These are phyloP conservation scores for Cucurbita pepo DNA, from an alignment of 306 rosid species.

Conservation along the genomic window DNA sequence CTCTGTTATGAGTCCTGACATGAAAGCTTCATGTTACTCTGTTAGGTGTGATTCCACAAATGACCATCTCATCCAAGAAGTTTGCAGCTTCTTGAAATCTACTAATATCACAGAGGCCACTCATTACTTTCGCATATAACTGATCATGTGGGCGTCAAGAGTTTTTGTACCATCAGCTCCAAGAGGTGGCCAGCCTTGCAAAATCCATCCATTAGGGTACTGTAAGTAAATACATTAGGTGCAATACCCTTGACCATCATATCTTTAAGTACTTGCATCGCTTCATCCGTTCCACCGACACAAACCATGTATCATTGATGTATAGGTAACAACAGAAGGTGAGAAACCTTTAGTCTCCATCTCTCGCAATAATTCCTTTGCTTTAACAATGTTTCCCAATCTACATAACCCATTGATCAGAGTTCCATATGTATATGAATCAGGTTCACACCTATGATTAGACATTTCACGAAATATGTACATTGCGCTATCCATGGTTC, in stretches of 20 bases:
- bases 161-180: slow-evolving; percentile 42
- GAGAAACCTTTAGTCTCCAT: slow-evolving; percentile 45
- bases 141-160: slow-evolving; percentile 46
- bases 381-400: slow-evolving; percentile 43
- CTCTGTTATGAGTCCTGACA: slow-evolving; percentile 52
- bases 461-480: slow-evolving; percentile 64
- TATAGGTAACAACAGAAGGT: slow-evolving; percentile 68
- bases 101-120: slow-evolving; percentile 36
- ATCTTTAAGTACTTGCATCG: slow-evolving; percentile 45
- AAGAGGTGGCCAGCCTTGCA: slow-evolving; percentile 61
- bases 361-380: slow-evolving; percentile 56
- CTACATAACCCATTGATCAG: slow-evolving; percentile 66
- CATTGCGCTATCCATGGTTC: slow-evolving; percentile 55
- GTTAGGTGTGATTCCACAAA: slow-evolving; percentile 45
- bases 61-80: slow-evolving; percentile 83
- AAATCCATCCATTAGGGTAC: slow-evolving; percentile 64
- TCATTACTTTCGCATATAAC: slow-evolving; percentile 53
- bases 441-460: slow-evolving; percentile 51
- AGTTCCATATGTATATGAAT: slow-evolving; percentile 84
- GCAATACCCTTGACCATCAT: slow-evolving; percentile 41
- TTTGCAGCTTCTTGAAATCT: slow-evolving; percentile 73
- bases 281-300: slow-evolving; percentile 59
- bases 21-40: slow-evolving; percentile 69
- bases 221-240: slow-evolving; percentile 78
- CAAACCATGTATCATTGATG: slow-evolving; percentile 65